These are phyloP conservation scores for Chaetomidium leptoderma DNA, from an alignment of 495 filamentous ascomycete genomes.

Conservation along the genomic window DNA sequence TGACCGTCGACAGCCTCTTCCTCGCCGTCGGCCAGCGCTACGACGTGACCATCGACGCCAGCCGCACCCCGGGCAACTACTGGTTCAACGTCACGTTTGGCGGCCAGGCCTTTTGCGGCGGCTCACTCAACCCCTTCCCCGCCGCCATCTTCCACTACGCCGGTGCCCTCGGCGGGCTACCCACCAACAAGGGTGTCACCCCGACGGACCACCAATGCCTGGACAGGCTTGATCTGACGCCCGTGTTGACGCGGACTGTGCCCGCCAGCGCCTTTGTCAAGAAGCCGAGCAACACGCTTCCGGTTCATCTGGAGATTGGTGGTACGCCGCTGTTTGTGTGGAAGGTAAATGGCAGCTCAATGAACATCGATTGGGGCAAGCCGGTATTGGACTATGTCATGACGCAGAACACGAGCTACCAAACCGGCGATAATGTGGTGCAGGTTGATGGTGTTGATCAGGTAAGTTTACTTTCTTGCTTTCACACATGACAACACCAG, in stretches of 20 bases:
- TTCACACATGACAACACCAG: neutral
- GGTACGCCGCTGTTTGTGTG: constrained; percentile 34
- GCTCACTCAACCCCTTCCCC: constrained; percentile 26
- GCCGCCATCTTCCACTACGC: constrained; percentile 41
- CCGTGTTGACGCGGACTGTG: constrained; percentile 30
- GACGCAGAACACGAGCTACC: constrained; percentile 35
- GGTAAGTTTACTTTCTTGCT: constrained; percentile 3
- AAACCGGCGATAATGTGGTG: constrained; percentile 37
- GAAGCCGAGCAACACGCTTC: constrained; percentile 29
- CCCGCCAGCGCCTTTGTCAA: constrained; percentile 26
- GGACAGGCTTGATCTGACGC: constrained; percentile 32
- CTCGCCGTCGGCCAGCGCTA: constrained; percentile 67
- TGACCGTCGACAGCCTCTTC: constrained; percentile 42
- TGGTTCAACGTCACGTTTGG: constrained; percentile 54
- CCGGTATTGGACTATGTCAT: constrained; percentile 39
- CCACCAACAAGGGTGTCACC: constrained; percentile 27
- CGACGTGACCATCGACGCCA: constrained; percentile 63
- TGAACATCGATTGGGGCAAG: constrained; percentile 43
- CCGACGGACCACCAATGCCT: constrained; percentile 31
- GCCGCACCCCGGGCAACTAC: constrained; percentile 50
- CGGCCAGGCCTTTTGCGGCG: constrained; percentile 30
- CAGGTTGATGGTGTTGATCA: constrained; percentile 31
- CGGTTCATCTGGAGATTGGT: constrained; percentile 23
- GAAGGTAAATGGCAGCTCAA: constrained; percentile 39
- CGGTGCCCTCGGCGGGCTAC: constrained; percentile 26